These are phyloP conservation scores for Phytophthora tubulina DNA, from an alignment of 352 stramenopile genomes.

Conservation along the genomic window DNA sequence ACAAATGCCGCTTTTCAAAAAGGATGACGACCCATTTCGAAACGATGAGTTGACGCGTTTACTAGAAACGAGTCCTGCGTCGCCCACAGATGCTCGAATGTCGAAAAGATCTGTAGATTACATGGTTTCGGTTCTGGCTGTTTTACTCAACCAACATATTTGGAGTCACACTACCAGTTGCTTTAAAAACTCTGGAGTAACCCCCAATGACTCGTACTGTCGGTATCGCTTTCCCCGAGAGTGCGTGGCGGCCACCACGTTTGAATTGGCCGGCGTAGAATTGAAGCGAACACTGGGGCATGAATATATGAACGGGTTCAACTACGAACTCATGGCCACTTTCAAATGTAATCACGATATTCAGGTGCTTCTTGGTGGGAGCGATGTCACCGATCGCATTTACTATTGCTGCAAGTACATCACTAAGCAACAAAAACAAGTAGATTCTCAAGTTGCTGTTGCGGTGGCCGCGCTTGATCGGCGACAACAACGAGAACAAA, in stretches of 20 bases:
- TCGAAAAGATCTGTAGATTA: not conserved
- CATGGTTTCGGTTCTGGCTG: slow-evolving; percentile 1
- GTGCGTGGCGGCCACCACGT: not conserved
- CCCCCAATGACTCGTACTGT: not conserved
- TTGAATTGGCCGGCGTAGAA: not conserved
- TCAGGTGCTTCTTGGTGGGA: slow-evolving; percentile 8
- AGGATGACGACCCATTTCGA: slow-evolving; percentile 10
- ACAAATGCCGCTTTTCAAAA: slow-evolving; percentile 1
- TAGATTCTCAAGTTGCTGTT: slow-evolving; percentile 10
- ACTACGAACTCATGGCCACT: slow-evolving; percentile 11
- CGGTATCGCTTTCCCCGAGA: slow-evolving; percentile 11
- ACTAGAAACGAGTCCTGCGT: slow-evolving; percentile 1
- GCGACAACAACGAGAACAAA: slow-evolving; percentile 3
- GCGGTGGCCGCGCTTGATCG: slow-evolving; percentile 5
- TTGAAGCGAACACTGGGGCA: not conserved
- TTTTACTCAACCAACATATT: slow-evolving; percentile 3
- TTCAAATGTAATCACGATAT: slow-evolving; percentile 13
- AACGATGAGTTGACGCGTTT: not conserved
- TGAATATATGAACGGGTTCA: slow-evolving; percentile 21
- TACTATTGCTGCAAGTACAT: slow-evolving; percentile 22
- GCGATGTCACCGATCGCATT: slow-evolving; percentile 1
- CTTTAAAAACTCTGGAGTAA: slow-evolving; percentile 5
- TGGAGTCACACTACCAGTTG: slow-evolving; percentile 11
- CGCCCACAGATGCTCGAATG: not conserved
- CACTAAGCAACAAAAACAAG: slow-evolving; percentile 6